Conservation (phyloP, 495 filamentous ascomycete species). For the Aspergillus sparsus region DNA sequence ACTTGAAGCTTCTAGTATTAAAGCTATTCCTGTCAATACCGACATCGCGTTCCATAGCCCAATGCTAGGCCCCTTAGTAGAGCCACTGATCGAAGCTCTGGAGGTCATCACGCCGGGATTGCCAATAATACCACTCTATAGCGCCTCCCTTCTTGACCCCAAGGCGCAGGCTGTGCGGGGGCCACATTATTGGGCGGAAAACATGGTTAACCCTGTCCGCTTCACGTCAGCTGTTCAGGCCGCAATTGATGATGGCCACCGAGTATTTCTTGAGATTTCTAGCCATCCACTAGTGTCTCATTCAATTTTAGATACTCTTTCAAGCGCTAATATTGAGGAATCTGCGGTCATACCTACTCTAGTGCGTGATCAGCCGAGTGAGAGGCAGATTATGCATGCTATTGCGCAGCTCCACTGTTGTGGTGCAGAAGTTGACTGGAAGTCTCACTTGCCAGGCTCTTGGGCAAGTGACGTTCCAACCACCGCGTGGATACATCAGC, state of each 20-base stretch:
- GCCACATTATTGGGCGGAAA: slow-evolving; percentile 23
- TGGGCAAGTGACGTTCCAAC: no score
- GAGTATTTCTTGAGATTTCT: slow-evolving; percentile 40
- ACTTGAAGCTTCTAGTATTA: slow-evolving; percentile 20
- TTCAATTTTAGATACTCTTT: slow-evolving; percentile 38
- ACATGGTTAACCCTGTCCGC: slow-evolving; percentile 21
- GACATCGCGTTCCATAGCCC: slow-evolving; percentile 39
- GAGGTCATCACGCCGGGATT: slow-evolving; percentile 25
- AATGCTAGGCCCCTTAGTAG: slow-evolving; percentile 32
- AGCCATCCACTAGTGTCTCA: slow-evolving; percentile 38
- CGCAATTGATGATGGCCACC: slow-evolving; percentile 36
- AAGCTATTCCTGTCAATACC: slow-evolving; percentile 31
- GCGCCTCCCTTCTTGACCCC: slow-evolving; percentile 31
- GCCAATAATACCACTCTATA: slow-evolving; percentile 37
- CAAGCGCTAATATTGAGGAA: slow-evolving; percentile 30
- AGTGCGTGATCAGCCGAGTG: slow-evolving; percentile 28
- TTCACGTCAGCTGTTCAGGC: slow-evolving; percentile 32
- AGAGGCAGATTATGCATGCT: slow-evolving; percentile 19
- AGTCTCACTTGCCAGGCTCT: no score
- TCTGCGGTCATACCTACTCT: slow-evolving; percentile 34
- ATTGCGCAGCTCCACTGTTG: slow-evolving; percentile 43
- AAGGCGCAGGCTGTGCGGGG: slow-evolving; percentile 24
- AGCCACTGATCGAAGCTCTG: slow-evolving; percentile 33
- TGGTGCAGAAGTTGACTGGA: slow-evolving; percentile 48
- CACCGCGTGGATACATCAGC: no score